phyloP scores from a whole-genome alignment of 2,329 filamentous ascomycete species.

The Penicillium sp. region DNA sequence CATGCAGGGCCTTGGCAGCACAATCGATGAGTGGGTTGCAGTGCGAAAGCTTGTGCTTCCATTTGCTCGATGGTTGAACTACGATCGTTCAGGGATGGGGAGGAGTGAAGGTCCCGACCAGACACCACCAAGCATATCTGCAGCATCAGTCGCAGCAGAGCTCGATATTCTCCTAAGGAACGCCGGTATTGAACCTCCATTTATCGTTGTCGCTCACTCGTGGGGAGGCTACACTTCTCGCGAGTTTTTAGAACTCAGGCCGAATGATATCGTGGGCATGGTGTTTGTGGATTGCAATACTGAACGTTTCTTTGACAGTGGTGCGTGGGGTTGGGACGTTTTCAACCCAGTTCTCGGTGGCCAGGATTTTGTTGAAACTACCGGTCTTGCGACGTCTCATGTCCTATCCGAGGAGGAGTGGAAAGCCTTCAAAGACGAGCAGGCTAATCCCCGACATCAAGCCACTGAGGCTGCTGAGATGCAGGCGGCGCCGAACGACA shows the following conservation, averaged over 20 bases:
- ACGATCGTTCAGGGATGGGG: constrained; percentile 26
- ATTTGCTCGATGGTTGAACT: constrained; percentile 21
- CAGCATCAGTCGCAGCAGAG: constrained; percentile 16
- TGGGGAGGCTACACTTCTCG: constrained; percentile 18
- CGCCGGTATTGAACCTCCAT: constrained; percentile 10
- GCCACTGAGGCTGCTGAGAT: constrained; percentile 13
- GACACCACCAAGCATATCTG: constrained; percentile 9
- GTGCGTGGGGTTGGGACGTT: constrained; percentile 9
- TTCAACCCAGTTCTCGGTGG: constrained; percentile 9
- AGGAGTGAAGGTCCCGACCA: constrained; percentile 17
- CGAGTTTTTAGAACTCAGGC: constrained; percentile 16
- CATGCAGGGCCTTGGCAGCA: constrained; percentile 23
- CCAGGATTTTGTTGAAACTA: constrained; percentile 12
- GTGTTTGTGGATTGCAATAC: constrained; percentile 19
- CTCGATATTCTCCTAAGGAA: constrained; percentile 15
- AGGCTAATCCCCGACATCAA: constrained; percentile 9
- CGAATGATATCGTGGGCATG: constrained; percentile 13
- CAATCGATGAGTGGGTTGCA: constrained; percentile 22
- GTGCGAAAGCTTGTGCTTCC: constrained; percentile 19
- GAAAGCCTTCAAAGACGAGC: constrained; percentile 11
- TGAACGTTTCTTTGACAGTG: constrained; percentile 11
- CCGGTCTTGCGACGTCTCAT: constrained; percentile 11
- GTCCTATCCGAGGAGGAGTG: constrained; percentile 14
- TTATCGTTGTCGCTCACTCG: constrained; percentile 16
- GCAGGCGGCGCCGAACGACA: constrained; percentile 7